Conservation (phyloP, 2,329 filamentous ascomycete species). For the Ophiostoma sp. region DNA sequence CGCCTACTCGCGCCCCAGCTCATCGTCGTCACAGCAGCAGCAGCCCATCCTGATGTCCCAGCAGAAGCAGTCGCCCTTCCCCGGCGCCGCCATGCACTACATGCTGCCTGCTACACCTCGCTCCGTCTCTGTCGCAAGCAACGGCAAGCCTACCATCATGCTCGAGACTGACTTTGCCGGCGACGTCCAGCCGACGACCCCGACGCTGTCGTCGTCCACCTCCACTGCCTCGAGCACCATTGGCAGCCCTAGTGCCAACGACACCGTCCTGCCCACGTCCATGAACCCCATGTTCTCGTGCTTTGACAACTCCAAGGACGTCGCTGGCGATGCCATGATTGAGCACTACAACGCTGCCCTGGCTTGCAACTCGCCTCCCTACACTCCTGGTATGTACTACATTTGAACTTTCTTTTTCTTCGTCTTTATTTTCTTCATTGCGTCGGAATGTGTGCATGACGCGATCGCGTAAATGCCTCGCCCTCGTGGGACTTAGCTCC, state of each 20-base stretch:
- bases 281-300: constrained; percentile 73
- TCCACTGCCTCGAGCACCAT: constrained; percentile 76
- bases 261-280: constrained; percentile 69
- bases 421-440: neutral
- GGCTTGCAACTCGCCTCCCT: constrained; percentile 59
- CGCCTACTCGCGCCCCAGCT: constrained; percentile 60
- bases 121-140: constrained; percentile 72
- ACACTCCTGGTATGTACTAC: constrained; percentile 74
- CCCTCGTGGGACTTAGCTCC: constrained; percentile 8
- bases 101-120: constrained; percentile 45
- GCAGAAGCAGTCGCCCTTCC: constrained; percentile 41
- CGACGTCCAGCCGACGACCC: constrained; percentile 70
- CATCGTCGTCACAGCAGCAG: constrained; percentile 55
- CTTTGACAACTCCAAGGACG: constrained; percentile 59
- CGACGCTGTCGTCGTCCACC: constrained; percentile 70
- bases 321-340: constrained; percentile 33
- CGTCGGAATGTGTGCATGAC: constrained; percentile 1
- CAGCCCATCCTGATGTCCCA: constrained; percentile 31
- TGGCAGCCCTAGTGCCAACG: constrained; percentile 76
- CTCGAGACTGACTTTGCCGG: constrained; percentile 71
- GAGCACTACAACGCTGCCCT: constrained; percentile 17
- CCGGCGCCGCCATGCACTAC: constrained; percentile 35
- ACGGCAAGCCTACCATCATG: constrained; percentile 74
- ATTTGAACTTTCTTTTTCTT: neutral
- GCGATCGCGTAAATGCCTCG: constrained; percentile 16